Percentiles rank a stretch among this genome's conserved stretches.
These are phyloP conservation scores for Soucietia sequanensis DNA, from an alignment of 805 yeast genomes.

Conservation along the genomic window DNA sequence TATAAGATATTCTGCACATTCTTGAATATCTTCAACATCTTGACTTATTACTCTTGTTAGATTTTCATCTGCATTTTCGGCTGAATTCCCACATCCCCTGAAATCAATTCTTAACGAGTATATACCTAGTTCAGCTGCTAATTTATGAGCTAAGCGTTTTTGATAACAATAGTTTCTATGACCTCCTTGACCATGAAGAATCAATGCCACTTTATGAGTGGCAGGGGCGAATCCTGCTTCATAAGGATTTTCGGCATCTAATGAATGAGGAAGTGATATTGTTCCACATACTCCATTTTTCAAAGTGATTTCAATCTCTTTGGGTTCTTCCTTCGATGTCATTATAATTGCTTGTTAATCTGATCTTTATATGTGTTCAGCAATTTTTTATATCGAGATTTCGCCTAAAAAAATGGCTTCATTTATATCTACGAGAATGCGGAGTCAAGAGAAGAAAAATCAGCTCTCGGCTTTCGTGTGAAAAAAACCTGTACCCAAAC, in stretches of 20 bases:
- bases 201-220: conserved; percentile 52
- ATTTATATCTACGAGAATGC: no score
- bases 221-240: conserved; percentile 33
- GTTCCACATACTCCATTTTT: conserved; percentile 38
- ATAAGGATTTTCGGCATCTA: conserved; percentile 19
- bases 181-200: conserved; percentile 85
- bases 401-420: no score
- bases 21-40: conserved; percentile 68
- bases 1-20: conserved; percentile 26
- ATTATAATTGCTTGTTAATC: no score
- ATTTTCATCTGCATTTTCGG: conserved; percentile 36
- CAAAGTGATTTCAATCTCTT: conserved; percentile 36
- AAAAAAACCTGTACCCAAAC: no score
- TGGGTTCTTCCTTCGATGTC: no score
- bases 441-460: no score
- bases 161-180: conserved; percentile 81
- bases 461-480: no score
- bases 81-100: conserved; percentile 81
- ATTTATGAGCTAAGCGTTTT: conserved; percentile 53
- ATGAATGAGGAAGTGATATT: conserved; percentile 36
- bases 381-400: no score
- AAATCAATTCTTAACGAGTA: conserved; percentile 78
- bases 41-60: conserved; percentile 58
- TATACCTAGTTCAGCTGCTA: conserved; percentile 60
- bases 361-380: no score